Base-by-base conservation (phyloP, 2,329 filamentous ascomycete genomes). In the Teratosphaeria nubilosa region DNA sequence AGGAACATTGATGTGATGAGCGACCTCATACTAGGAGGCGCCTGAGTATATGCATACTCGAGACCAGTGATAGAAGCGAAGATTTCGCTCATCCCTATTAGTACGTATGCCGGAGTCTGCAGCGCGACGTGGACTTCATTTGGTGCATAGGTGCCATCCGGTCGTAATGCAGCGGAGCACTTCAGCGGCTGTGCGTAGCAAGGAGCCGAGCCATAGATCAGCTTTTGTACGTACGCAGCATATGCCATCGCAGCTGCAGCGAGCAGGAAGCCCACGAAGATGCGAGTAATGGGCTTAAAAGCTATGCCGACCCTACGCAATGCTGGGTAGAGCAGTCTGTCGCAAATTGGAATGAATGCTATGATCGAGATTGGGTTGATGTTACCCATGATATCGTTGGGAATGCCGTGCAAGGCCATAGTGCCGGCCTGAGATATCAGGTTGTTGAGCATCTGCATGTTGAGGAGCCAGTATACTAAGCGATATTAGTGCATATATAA, bases 381-480 rank as follows among this genome's bases (percentile, higher is more conserved):
- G 59, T 71, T 70, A 62, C 70, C 69, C 62, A 79, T 74, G 50
- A 78, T 71, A 63, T 78, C 77, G 66, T 78, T 78, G 13, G 77
- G 77, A 3, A 78, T 70, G 54, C 74, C 73, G 61, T 77, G 71
- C 13, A 78, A 69, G 58, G 75, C 64, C 73, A 78, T 76, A 56
- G 65, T 67, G 11, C 69, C 69, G 9, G 69, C 66, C 68, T 78
- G 76, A 1, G 76, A 78, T 48, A 77, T 71, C 57, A 79, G 73
- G 60, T 79, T 79, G 64, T 75, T 76, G 61, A 74, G 71, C 75
- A 78, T 78, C 60, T 79, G 69, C 62, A 68, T 70, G 63, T 70
- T 91, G 34, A 90, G 86, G 63, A 82, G 69, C 87, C 34, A 92
- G 62, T 77, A 78, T 4, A 78, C 70, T 0, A 25, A 14, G n/a